Evolutionary conservation across 2,329 filamentous ascomycete genomes (phyloP).

Genomic region (Sphaerulina populicola): DNA sequence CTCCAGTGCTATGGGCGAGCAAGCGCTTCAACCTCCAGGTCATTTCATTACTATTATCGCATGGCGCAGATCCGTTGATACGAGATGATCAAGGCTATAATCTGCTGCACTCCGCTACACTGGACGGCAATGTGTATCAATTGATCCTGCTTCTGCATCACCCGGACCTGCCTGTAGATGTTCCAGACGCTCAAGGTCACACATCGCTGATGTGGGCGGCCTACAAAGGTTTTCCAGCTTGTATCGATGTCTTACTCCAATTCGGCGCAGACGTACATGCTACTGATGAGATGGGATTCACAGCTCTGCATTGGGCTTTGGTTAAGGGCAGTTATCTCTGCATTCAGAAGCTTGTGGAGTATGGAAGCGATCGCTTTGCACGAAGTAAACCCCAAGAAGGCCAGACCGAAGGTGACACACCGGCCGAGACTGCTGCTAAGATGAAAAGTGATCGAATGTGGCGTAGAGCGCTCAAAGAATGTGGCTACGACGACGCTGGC

Average conservation of each 20-base stretch:
- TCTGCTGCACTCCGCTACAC: slow-evolving; percentile 90
- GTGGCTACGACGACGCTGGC: slow-evolving; percentile 72
- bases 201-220: slow-evolving; percentile 98
- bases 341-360: slow-evolving; percentile 89
- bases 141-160: slow-evolving; percentile 86
- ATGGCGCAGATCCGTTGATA: slow-evolving; percentile 85
- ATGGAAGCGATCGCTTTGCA: slow-evolving; percentile 86
- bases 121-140: slow-evolving; percentile 90
- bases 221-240: slow-evolving; percentile 90
- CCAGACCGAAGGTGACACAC: slow-evolving; percentile 69
- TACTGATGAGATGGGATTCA: slow-evolving; percentile 85
- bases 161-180: slow-evolving; percentile 79
- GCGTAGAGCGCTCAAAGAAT: slow-evolving; percentile 73
- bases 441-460: slow-evolving; percentile 80
- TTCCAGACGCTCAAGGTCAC: slow-evolving; percentile 80
- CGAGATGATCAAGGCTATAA: slow-evolving; percentile 96
- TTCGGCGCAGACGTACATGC: slow-evolving; percentile 95
- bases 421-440: slow-evolving; percentile 73
- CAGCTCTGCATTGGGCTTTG: slow-evolving; percentile 89
- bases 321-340: slow-evolving; percentile 86
- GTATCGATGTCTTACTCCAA: slow-evolving; percentile 82
- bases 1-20: slow-evolving; percentile 91
- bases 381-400: slow-evolving; percentile 53
- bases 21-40: slow-evolving; percentile 96
- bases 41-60: slow-evolving; percentile 81